Conservation (phyloP, 208 protist genomes). For the Trichomonas tenax region DNA sequence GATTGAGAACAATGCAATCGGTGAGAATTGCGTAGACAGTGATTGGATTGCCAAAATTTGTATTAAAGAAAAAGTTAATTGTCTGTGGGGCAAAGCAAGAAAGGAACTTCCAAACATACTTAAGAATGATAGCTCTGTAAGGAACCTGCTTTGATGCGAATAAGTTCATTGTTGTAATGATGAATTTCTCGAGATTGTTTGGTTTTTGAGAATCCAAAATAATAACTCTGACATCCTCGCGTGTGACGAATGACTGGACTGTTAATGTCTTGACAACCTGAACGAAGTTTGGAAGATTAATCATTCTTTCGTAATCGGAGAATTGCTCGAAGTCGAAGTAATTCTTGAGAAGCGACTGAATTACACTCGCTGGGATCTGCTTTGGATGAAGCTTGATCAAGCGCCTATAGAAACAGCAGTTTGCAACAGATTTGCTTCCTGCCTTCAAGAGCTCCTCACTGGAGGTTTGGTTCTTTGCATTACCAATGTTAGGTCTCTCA, state of each 20-base stretch:
- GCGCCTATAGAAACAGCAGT: background rate
- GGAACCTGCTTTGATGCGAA: background rate
- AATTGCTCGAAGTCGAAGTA: background rate
- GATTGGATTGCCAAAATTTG: background rate
- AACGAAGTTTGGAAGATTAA: background rate
- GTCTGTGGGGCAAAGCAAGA: background rate
- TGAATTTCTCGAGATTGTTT: background rate
- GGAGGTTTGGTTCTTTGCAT: too few relatives aligned
- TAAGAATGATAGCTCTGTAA: background rate
- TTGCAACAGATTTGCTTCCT: background rate
- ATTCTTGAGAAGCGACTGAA: background rate
- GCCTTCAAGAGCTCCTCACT: background rate
- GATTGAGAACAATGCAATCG: background rate
- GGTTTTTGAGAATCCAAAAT: background rate
- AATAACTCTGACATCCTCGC: background rate
- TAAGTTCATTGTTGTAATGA: background rate
- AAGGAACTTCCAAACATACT: background rate
- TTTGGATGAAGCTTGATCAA: background rate
- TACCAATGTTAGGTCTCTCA: background rate
- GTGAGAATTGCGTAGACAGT: background rate
- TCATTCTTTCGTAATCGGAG: background rate
- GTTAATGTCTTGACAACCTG: background rate
- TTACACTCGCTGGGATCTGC: background rate
- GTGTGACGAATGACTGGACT: background rate
- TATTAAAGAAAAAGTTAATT: background rate